Base-by-base conservation (phyloP, 1,284 basidiomycete species). In the Sporisorium sorghi region DNA sequence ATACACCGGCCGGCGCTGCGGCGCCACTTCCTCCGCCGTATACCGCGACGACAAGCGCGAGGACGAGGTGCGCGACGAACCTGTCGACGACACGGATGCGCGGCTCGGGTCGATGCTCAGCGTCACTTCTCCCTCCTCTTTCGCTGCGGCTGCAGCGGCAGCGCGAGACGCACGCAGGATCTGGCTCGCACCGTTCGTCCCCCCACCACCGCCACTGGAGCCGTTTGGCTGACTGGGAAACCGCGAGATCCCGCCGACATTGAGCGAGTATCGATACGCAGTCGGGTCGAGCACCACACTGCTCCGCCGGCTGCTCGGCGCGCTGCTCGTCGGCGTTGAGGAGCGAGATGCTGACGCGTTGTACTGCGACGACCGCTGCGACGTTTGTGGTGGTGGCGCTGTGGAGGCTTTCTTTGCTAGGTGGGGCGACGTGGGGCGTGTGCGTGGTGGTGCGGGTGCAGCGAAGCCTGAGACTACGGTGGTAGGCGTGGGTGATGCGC, bases 1-100 rank as follows among this genome's bases (percentile, higher is more conserved):
- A n/a, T 65, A 63, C 2, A 67, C 44, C 0, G 70, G 70, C 52
- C 70, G 33, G 9, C 69, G 30, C 35, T 66, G 63, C 7, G 69
- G 69, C 5, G 63, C 69, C 12, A 66, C 55, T 23, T 72, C 69
- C 33, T 72, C 69, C 0, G 63, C 63, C 23, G 58, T 59, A n/a
- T 72, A 72, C 6, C 69, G 9, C 12, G 56, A 63, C 2, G 56
- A 56, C 14, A 48, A 21, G 14, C 58, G 33, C 12, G 69, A 72
- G 14, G 44, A 28, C 6, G 54, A 59, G 9, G 33, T 35, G 8
- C 58, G 43, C 7, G 68, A 65, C 0, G 67, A 63, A 10, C 11
- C 46, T 2, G 51, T 39, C 0, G 61, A 65, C 3, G 54, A 58
- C 1, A 58, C 33, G 1, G 58, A 62, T 0, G 69, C 63, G 26